Conservation (phyloP, 768 basidiomycete genomes). For the Chalciporus chontae region DNA sequence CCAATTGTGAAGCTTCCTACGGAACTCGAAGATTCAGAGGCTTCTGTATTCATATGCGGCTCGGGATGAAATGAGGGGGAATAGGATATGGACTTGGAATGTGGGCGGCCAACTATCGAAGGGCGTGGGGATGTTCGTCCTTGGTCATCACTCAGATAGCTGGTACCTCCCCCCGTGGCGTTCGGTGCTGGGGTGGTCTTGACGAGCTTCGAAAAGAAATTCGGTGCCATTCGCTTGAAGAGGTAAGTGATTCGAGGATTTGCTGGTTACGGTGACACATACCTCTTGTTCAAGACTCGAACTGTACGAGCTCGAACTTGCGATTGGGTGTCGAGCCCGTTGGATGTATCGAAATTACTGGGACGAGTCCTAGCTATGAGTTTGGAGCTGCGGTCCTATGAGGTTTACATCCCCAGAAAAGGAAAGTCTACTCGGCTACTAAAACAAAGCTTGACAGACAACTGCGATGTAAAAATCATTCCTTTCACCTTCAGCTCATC, state of each 20-base stretch:
- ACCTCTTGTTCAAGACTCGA: background rate
- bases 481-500: no score
- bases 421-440: no score
- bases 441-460: no score
- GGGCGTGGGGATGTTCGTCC: background rate
- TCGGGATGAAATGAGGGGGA: constrained; percentile 6
- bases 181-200: constrained; percentile 12
- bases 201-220: constrained; percentile 31
- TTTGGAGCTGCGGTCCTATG: no score
- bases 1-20: constrained; percentile 29
- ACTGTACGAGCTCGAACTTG: background rate
- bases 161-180: constrained; percentile 1
- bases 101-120: background rate
- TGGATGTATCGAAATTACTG: background rate
- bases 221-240: constrained; percentile 21
- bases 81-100: constrained; percentile 11
- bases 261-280: background rate
- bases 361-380: background rate
- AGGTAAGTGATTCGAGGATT: background rate
- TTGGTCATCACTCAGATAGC: constrained; percentile 1
- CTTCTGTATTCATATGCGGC: background rate
- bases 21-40: constrained; percentile 11
- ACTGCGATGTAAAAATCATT: no score
- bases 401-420: no score
- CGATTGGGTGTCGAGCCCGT: background rate